Percentiles rank a stretch among this genome's conserved stretches.
These are phyloP conservation scores for Zygotorulaspora danielsina DNA, from an alignment of 805 yeast genomes.

Conservation along the genomic window DNA sequence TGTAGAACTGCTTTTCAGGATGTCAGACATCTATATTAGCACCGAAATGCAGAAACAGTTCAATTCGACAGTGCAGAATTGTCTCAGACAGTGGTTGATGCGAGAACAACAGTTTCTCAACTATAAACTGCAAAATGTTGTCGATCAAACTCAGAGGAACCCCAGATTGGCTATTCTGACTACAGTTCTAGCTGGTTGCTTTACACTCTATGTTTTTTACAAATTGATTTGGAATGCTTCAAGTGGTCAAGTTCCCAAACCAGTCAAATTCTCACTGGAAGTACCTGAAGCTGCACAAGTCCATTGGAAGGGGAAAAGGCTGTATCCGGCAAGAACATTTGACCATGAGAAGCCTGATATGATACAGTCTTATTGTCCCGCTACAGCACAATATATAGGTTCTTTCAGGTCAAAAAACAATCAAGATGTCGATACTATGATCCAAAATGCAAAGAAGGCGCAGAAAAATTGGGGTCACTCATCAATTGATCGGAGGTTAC, in stretches of 20 bases:
- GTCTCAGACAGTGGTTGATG: constrained; percentile 22
- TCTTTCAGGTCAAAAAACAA: constrained; percentile 58
- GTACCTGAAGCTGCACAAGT: constrained; percentile 29
- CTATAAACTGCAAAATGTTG: constrained; percentile 17
- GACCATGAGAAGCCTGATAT: constrained; percentile 58
- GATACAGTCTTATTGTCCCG: constrained; percentile 90
- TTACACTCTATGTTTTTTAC: constrained; percentile 21
- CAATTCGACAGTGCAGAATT: constrained; percentile 29
- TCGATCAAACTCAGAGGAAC: constrained; percentile 13
- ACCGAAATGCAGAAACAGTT: constrained; percentile 28
- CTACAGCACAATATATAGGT: constrained; percentile 88
- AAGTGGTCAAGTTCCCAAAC: constrained; percentile 9
- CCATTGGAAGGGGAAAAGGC: constrained; percentile 83
- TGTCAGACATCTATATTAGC: constrained; percentile 26
- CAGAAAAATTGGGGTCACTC: constrained; percentile 39
- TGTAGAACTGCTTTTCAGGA: too few relatives aligned
- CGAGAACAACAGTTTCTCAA: constrained; percentile 16
- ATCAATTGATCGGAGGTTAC: constrained; percentile 60
- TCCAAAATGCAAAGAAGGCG: constrained; percentile 39
- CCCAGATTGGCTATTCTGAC: constrained; percentile 16
- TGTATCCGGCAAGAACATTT: constrained; percentile 57
- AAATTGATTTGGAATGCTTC: constrained; percentile 18
- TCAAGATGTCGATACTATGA: constrained; percentile 65
- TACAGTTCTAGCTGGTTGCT: constrained; percentile 17
- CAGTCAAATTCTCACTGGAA: constrained; percentile 21